Base-by-base conservation (phyloP, 225 moss, liverwort and hornwort genomes). In the Physcomitrium patens region DNA sequence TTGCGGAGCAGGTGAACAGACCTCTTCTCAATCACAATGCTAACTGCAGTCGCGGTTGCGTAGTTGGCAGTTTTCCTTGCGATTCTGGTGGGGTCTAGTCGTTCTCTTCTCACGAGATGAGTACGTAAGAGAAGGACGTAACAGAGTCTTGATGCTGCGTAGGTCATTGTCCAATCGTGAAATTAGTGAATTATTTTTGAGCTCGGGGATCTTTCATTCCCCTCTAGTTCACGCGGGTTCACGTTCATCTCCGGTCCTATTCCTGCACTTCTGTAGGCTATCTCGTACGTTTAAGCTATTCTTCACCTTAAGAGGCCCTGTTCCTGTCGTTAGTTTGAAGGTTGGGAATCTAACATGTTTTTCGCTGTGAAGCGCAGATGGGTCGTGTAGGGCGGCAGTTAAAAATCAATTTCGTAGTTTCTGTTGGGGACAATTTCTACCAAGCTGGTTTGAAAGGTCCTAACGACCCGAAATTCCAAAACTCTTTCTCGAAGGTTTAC, bases 351-450 rank as follows among this genome's bases (percentile, higher is more conserved):
- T 48, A 13, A 74, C 8, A 28, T 19, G 20, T 2, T 20, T 59
- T 12, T 12, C 10, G 45, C 11, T 24, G 26, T 58, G 65, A 23
- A 0, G 42, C 79, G 79, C 81, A 93, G 93, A 93, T 93, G 93
- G 93, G 93, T 7, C 81, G 76, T 61, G 86, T 91, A 1, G 93
- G 83, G 56, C 68, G 73, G 48, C 67, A 78, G 0, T 43, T 91
- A 73, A 75, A 48, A 27, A 83, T 83, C 18, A 64, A 86, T 8
- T 93, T 91, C 24, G 93, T 93, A 47, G 74, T 91, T 41, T 91
- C 91, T 19, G 87, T 82, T 6, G 93, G 93, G 0, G 93, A 93
- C 71, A 93, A 93, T 50, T 93, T 93, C 71, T 93, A 93, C 61
- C 78, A 89, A 45, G 42, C 68, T 26, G 93, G 93, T 44, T 82